Conservation (phyloP, 179 eudicot genomes). For the Beta corolliflora region DNA sequence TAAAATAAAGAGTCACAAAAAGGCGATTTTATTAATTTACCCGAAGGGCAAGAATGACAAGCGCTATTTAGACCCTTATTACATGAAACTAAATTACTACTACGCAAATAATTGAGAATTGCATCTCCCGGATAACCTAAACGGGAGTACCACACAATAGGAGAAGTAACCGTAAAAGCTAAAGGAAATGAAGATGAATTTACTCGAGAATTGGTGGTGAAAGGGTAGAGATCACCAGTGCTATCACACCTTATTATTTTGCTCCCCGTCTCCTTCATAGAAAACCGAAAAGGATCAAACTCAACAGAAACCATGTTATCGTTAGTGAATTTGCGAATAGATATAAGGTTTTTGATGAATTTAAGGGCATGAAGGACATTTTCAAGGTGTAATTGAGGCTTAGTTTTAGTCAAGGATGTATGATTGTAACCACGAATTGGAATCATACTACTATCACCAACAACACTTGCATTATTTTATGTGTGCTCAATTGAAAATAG, state of each 20-base stretch:
- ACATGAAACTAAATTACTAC: neutral
- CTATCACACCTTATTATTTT: neutral
- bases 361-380: neutral
- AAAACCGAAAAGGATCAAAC: slow-evolving; percentile 12
- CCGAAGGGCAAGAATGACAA: slow-evolving; percentile 13
- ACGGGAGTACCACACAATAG: neutral
- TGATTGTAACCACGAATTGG: neutral
- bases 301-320: slow-evolving; percentile 1
- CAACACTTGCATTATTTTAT: neutral
- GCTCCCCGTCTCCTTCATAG: slow-evolving; percentile 11
- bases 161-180: neutral
- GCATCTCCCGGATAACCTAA: slow-evolving; percentile 1
- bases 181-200: no score
- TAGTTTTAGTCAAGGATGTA: no score
- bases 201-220: neutral
- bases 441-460: neutral
- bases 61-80: neutral
- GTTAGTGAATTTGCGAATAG: neutral
- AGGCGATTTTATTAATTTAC: slow-evolving; percentile 1
- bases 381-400: neutral
- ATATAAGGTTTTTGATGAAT: no score
- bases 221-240: neutral
- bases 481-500: neutral
- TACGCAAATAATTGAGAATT: neutral
- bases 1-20: neutral